Base-by-base conservation (phyloP, 2,329 filamentous ascomycete genomes). In the Alternaria brassicae region DNA sequence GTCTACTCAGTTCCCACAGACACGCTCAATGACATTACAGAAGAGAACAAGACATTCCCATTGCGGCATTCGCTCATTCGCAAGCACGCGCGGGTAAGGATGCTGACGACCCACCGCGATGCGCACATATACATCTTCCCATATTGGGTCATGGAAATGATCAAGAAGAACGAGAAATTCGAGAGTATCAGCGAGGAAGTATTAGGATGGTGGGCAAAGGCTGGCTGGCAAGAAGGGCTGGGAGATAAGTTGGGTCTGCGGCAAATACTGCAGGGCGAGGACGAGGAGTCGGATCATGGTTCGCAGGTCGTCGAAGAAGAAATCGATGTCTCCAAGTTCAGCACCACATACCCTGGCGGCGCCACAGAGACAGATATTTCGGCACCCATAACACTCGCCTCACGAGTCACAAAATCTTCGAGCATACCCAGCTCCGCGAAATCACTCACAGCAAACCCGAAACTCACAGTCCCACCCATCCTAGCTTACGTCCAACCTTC, bases 101-200 rank as follows among this genome's bases (percentile, higher is more conserved):
- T 97, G 84, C 84, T 93, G 60, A 94, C 89, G 13, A 92, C 89
- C 4, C 90, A 96, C 75, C 87, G 95, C 40, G 94, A 98, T 75
- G 91, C 94, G 0, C 94, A 98, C 74, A 90, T 98, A 58, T 99
- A 99, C 78, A 88, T 99, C 63, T 91, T 99, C 67, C 95, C 95
- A 0, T 88, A 88, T 66, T 98, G 95, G 94, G 86, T 96, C 8
- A 86, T 97, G 71, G 89, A 96, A 53, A 91, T 97, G 76, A 87
- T 96, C 40, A 86, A 87, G 58, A 83, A 85, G 62, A 96, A 97
- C 70, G 89, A 93, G 28, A 88, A 86, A 10, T 87, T 99, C 63
- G 91, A 97, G 70, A 96, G 89, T 56, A 88, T 99, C 47, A 91
- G 91, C 30, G 94, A 98, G 76, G 94, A 98, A 72, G 88, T 97